Base-by-base conservation (phyloP, 192 early-diverging fungal species). In the Mortierella antarctica region DNA sequence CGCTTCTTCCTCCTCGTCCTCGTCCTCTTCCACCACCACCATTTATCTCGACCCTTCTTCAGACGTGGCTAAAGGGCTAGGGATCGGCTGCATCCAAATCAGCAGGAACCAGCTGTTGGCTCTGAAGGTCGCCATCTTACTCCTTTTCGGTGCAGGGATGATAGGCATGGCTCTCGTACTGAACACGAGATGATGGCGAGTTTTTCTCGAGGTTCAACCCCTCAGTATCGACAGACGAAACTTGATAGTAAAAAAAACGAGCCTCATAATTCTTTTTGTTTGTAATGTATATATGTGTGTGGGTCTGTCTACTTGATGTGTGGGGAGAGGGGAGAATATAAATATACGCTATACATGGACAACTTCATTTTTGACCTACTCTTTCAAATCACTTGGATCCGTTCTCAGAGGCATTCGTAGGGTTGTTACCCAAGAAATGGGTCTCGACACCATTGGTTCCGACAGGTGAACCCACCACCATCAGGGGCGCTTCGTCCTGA, bases 401-500 rank as follows among this genome's bases (percentile, higher is more conserved):
- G 31, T 31, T 31, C 31, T 31, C 31, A 31, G 31, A 31, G 31
- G 31, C 31, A 31, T 31, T 31, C 1, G 31, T 31, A 31, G 31
- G 31, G 31, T 31, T 31, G 31, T 31, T 31, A 31, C 31, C 31
- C 31, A n/a, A 31, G 31, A 70, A 70, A 42, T 70, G 31, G 4
- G 45, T 17, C 5, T 71, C 69, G 46, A 71, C 18, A 5, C 47
- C 18, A 7, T 59, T 21, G 15, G 40, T 58, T 9, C 50, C 69
- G 5, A 62, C 59, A 31, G 77, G 77, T 0, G 77, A 80, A 9
- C 77, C 77, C 13, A 72, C 21, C 13, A 80, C 45, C 74, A 76
- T 80, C 70, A 80, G 52, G 6, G 77, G 77, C 1, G 69, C 70
- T 14, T 80, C 77, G 23, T 80, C 77, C 17, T 80, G 49, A 57